Base-by-base conservation (phyloP, 169 alveolate genomes). In the Cryptosporidium tyzzeri region DNA sequence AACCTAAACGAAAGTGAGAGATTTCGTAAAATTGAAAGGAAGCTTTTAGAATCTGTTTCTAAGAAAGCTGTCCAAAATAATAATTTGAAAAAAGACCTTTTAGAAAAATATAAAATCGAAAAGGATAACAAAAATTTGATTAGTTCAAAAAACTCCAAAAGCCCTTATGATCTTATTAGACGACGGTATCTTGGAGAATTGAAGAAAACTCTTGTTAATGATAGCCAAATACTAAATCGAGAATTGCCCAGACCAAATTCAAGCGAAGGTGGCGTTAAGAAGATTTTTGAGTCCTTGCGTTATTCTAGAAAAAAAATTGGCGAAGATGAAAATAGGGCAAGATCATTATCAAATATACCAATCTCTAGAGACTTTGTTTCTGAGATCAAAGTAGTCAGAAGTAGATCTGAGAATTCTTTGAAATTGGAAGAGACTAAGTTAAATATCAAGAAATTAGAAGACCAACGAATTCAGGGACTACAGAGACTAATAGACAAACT, bases 391-490 rank as follows among this genome's bases (percentile, higher is more conserved):
- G n/a, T 44, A 10, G 23, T 9, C 21, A 70, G 45, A 71, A 50
- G 35, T 48, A 50, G 23, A 44, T 71, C 48, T n/a, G 67, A 71
- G 26, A 55, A n/a, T 50, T 35, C 29, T 33, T 21, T 29, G 26
- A 71, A 71, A 50, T 21, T 69, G 6, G 39, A 69, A 16, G 18
- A 41, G 23, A 3, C 44, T 1, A 16, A 4, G 10, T 21, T 26
- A 23, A 41, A 16, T 10, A 3, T 39, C 37, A 23, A 69, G 44
- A 69, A 69, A 23, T 73, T 70, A 9, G 51, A 53, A 51, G 68
- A 59, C 55, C 48, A 73, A 73, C n/a, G 86, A 55, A 73, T 73
- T 73, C 55, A 45, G 33, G 71, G 39, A 10, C 23, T 73, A 35
- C 51, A 73, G 51, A 59, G 35, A 33, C 70, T 73, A 2, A 26